Percentiles rank a stretch among this genome's conserved stretches.
Conservation (phyloP, 768 basidiomycete genomes). For the Kwoniella sp. region DNA sequence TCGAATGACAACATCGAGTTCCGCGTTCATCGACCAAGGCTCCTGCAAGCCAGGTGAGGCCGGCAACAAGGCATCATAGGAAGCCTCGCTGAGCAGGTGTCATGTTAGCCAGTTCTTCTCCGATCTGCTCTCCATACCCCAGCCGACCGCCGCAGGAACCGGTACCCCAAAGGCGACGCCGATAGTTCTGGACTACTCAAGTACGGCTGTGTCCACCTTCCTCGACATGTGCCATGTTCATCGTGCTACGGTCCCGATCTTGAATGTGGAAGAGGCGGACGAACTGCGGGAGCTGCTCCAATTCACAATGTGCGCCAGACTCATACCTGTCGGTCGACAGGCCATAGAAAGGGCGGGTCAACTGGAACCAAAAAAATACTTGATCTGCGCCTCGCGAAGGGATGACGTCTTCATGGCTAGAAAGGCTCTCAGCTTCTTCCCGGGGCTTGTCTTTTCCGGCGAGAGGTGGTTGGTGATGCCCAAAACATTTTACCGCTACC, state of each 20-base stretch:
- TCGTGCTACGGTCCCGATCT: neutral
- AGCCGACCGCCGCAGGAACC: no score
- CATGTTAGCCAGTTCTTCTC: neutral
- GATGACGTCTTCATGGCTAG: no score
- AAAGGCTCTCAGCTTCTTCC: no score
- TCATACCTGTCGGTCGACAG: no score
- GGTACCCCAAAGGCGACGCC: neutral
- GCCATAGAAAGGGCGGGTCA: no score
- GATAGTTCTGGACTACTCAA: neutral
- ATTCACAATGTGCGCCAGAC: slow-evolving; percentile 1
- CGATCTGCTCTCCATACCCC: neutral
- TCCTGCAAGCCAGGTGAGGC: neutral
- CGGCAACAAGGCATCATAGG: neutral
- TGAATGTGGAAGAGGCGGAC: neutral
- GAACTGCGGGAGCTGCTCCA: neutral
- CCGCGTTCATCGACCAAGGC: neutral
- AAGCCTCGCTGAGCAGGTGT: neutral
- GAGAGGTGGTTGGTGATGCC: no score
- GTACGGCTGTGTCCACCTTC: neutral
- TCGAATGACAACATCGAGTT: neutral
- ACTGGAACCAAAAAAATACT: no score
- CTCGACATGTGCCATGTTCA: neutral
- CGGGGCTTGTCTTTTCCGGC: no score
- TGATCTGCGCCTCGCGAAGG: no score
- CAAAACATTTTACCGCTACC: no score